phyloP scores from a whole-genome alignment of 2,329 filamentous ascomycete genomes.

The Alternaria gaisen region DNA sequence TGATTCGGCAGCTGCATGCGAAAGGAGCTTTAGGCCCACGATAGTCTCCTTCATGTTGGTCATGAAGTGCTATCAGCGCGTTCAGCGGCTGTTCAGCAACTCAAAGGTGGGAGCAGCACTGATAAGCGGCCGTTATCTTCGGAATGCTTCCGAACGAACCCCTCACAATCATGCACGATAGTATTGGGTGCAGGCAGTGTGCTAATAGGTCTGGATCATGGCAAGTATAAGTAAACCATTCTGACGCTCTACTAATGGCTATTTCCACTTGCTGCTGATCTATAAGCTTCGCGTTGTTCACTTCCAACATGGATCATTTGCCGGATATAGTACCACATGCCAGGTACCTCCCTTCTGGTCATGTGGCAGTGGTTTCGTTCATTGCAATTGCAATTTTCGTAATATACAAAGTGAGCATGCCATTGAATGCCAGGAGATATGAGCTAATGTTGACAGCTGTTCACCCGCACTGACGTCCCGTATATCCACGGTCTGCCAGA shows the following conservation, averaged over 20 bases:
- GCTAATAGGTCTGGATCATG: background rate
- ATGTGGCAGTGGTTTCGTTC: background rate
- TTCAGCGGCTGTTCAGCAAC: background rate
- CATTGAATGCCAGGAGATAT: background rate
- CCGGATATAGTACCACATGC: slow-evolving; percentile 6
- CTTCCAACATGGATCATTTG: slow-evolving; percentile 7
- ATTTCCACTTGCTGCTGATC: background rate
- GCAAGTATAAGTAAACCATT: background rate
- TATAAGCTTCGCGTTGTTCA: background rate
- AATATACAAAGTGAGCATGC: slow-evolving; percentile 11
- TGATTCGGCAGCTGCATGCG: background rate
- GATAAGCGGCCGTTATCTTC: slow-evolving; percentile 25
- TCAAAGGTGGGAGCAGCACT: slow-evolving; percentile 14
- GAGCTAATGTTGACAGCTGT: slow-evolving; percentile 7
- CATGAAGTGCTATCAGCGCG: background rate
- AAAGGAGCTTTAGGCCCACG: background rate
- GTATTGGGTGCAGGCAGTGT: background rate
- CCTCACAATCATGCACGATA: slow-evolving; percentile 20
- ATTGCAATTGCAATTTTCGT: background rate
- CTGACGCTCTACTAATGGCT: too few species aligned
- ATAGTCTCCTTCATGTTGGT: background rate
- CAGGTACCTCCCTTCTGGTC: slow-evolving; percentile 3
- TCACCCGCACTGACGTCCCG: slow-evolving; percentile 58
- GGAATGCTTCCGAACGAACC: slow-evolving; percentile 20
- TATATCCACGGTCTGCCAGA: slow-evolving; percentile 60